Evolutionary conservation across 805 yeast genomes (phyloP).

Genomic region (Sugiyamaella boreocaroliniensis): DNA sequence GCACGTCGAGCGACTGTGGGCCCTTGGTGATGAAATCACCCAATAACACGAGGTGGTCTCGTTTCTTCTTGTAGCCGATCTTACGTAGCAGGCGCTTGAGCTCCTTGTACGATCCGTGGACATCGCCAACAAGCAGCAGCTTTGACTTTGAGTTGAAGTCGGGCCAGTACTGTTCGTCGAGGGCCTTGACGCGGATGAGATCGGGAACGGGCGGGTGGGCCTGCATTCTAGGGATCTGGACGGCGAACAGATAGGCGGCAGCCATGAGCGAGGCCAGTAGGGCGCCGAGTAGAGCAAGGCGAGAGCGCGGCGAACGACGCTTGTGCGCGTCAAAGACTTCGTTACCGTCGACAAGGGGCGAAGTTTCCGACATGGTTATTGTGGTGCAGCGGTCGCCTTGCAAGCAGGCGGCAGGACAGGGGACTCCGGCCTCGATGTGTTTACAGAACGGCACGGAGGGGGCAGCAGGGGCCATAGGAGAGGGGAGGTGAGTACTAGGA

Average conservation of each 20-base stretch:
- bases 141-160: slow-evolving; percentile 30
- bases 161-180: slow-evolving; percentile 12
- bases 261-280: not conserved
- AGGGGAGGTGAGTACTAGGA: too few species aligned
- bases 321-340: not conserved
- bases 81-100: slow-evolving; percentile 48
- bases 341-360: too few species aligned
- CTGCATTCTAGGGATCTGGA: slow-evolving; percentile 12
- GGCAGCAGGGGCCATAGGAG: too few species aligned
- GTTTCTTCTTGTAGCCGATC: slow-evolving; percentile 33
- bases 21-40: slow-evolving; percentile 91
- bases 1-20: slow-evolving; percentile 59
- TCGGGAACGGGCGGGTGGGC: slow-evolving; percentile 18
- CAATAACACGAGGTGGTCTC: slow-evolving; percentile 58
- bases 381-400: not conserved
- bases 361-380: too few species aligned
- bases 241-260: slow-evolving; percentile 13
- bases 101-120: slow-evolving; percentile 70
- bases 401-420: not conserved
- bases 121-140: slow-evolving; percentile 72
- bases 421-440: not conserved
- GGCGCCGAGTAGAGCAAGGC: not conserved
- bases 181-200: slow-evolving; percentile 11
- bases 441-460: not conserved
- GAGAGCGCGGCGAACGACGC: not conserved